Base-by-base conservation (phyloP, 305 asterid genomes). In the Euphrasia arctica region DNA sequence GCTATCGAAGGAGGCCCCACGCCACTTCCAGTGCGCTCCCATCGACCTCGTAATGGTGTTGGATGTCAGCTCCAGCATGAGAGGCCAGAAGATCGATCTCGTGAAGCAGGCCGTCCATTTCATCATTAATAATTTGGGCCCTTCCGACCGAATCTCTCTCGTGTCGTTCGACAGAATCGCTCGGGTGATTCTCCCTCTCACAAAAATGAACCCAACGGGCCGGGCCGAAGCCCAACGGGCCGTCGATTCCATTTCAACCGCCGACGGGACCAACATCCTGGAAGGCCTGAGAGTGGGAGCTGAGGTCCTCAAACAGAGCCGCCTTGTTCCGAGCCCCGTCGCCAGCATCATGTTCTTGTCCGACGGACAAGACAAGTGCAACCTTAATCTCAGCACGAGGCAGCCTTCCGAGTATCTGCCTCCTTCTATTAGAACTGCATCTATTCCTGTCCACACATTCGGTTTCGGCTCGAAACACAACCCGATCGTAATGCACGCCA, bases 141-240 rank as follows among this genome's bases (percentile, higher is more conserved):
- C 47, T 41, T 41, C 47, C 11, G 47, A 41, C 11, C 47, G 47
- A 3, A 4, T 41, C 6, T 41, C 47, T 4, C 2, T 41, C 0
- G 47, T 41, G 4, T 41, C 7, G 2, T 41, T 41, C 47, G 10
- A 41, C 9, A 41, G 2, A 3, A 9, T 41, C 6, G 47, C 47
- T 9, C 10, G 11, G 9, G 11, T 6, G 11, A 41, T 41, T 41
- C 11, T 41, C 10, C 47, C 47, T 9, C 47, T 41, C 1, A 1
- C 6, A 3, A 41, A 9, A 9, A 41, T 41, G 47, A 41, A 4
- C 9, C 71, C 60, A 65, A 74, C 68, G 50, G 58, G 47, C 47
- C 47, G 47, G 9, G 47, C 9, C 2, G 7, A 41, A 1, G 47
- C 47, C 11, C 4, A 41, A 4, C 47, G 47, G 47, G 47, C 11